phyloP scores from a whole-genome alignment of 164 flowering plant species.

The Vitis rupestris region DNA sequence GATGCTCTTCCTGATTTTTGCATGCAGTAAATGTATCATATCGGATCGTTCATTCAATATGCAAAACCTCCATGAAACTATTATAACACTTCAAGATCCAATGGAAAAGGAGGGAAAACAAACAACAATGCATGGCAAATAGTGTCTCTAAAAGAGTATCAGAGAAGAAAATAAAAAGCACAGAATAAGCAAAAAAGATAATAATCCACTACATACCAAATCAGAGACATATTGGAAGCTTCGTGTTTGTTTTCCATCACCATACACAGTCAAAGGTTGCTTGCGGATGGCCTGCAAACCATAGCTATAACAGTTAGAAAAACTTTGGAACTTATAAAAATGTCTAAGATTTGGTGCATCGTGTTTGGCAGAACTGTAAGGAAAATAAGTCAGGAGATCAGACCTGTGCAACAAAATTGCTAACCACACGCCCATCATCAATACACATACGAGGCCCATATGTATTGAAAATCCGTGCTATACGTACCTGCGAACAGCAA shows the following conservation, averaged over 20 bases:
- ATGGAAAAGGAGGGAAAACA: no score
- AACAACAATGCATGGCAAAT: no score
- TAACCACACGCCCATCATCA: slow-evolving; percentile 97
- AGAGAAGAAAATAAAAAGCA: background rate
- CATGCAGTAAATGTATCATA: no score
- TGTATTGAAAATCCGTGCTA: slow-evolving; percentile 92
- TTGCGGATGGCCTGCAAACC: slow-evolving; percentile 73
- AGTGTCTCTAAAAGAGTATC: background rate
- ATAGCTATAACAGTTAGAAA: slow-evolving; percentile 10
- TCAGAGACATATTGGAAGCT: slow-evolving; percentile 94
- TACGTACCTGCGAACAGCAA: slow-evolving; percentile 67
- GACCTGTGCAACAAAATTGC: slow-evolving; percentile 97
- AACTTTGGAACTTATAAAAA: background rate
- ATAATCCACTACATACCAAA: slow-evolving; percentile 47
- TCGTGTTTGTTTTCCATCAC: slow-evolving; percentile 93
- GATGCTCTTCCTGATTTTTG: no score
- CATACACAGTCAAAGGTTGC: slow-evolving; percentile 88
- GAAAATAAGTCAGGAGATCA: slow-evolving; percentile 8
- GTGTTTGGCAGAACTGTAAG: background rate
- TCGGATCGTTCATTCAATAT: no score
- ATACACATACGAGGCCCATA: slow-evolving; percentile 96
- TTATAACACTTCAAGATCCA: no score
- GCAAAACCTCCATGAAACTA: no score
- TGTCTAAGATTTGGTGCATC: background rate
- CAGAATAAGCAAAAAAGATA: background rate